Percentiles rank a stretch among this genome's conserved stretches.
phyloP scores from a whole-genome alignment of 2,329 filamentous ascomycete species.

The Pseudogymnoascus sp. region DNA sequence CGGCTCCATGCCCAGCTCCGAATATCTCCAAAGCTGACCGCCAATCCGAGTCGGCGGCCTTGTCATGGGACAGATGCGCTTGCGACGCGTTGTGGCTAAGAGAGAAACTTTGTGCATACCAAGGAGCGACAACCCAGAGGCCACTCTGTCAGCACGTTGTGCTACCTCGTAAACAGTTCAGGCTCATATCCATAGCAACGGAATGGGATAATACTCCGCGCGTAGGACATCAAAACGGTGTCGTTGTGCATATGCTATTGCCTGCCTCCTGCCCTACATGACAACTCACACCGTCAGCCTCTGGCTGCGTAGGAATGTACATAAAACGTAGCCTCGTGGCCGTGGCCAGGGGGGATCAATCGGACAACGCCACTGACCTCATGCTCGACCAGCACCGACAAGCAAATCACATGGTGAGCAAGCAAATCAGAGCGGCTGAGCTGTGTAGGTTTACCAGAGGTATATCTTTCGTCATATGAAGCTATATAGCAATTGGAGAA shows the following conservation, averaged over 20 bases:
- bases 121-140: not conserved
- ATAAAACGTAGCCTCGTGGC: not conserved
- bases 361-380: constrained; percentile 42
- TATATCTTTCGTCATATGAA: constrained; percentile 22
- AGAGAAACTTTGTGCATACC: not conserved
- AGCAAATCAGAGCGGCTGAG: constrained; percentile 37
- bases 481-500: constrained; percentile 14
- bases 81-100: not conserved
- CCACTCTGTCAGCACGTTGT: not conserved
- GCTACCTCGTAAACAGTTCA: not conserved
- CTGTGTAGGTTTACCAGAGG: constrained; percentile 43
- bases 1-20: not conserved
- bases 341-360: constrained; percentile 14
- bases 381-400: constrained; percentile 39
- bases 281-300: not conserved
- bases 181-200: not conserved
- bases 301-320: not conserved
- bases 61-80: not conserved
- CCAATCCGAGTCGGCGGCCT: not conserved
- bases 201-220: not conserved
- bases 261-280: not conserved
- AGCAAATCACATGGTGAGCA: constrained; percentile 11
- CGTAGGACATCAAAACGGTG: not conserved
- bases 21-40: not conserved
- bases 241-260: not conserved